Conservation (phyloP, 2,329 filamentous ascomycete species). For the Pseudocercospora fuligena region DNA sequence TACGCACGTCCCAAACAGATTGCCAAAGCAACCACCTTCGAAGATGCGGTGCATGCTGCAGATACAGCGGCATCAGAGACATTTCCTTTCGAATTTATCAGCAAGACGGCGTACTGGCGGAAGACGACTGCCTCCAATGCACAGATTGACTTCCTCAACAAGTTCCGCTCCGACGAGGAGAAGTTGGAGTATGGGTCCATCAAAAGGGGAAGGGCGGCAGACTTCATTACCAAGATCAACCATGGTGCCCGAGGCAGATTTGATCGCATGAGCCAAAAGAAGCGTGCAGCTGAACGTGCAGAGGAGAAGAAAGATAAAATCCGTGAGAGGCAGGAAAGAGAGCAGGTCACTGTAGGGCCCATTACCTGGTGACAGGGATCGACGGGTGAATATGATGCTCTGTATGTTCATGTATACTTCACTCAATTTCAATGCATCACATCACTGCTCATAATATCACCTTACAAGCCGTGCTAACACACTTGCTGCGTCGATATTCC, state of each 20-base stretch:
- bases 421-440: background rate
- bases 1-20: slow-evolving; percentile 73
- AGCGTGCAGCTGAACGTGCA: slow-evolving; percentile 42
- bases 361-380: slow-evolving; percentile 7
- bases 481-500: background rate
- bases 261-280: slow-evolving; percentile 41
- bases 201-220: slow-evolving; percentile 78
- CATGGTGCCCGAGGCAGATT: slow-evolving; percentile 75
- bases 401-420: background rate
- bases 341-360: slow-evolving; percentile 57
- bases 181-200: slow-evolving; percentile 62
- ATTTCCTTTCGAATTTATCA: slow-evolving; percentile 63
- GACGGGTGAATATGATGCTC: background rate
- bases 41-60: slow-evolving; percentile 78
- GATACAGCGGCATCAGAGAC: slow-evolving; percentile 63
- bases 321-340: slow-evolving; percentile 45
- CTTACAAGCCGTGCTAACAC: background rate
- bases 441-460: background rate
- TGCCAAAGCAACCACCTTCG: slow-evolving; percentile 67
- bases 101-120: slow-evolving; percentile 72
- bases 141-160: slow-evolving; percentile 74
- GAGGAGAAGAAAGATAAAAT: slow-evolving; percentile 55
- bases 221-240: slow-evolving; percentile 92
- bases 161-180: slow-evolving; percentile 60
- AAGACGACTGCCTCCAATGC: slow-evolving; percentile 62